Conservation (phyloP, 352 stramenopile genomes). For the Phytophthora europaea region DNA sequence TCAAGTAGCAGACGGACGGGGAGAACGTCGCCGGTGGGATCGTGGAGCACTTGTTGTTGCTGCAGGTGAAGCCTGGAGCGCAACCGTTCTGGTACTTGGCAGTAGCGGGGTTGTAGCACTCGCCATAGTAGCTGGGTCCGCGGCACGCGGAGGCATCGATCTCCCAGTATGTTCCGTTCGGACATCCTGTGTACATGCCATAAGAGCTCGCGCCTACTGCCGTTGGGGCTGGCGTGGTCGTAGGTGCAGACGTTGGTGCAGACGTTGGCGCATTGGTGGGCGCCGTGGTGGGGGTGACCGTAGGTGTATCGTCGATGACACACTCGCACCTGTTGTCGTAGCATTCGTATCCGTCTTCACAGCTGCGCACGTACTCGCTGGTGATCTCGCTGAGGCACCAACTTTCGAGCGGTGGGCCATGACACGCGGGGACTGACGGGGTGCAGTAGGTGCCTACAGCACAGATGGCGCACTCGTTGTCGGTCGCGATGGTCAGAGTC, state of each 20-base stretch:
- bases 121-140: constrained; percentile 18
- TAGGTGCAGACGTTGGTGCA: neutral
- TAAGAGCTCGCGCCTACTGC: neutral
- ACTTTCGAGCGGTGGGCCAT: constrained; percentile 10
- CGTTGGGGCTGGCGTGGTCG: neutral
- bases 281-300: neutral
- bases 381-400: constrained; percentile 37
- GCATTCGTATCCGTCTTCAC: constrained; percentile 37
- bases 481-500: constrained; percentile 12
- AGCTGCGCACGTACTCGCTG: constrained; percentile 33
- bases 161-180: constrained; percentile 34
- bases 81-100: constrained; percentile 40
- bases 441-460: constrained; percentile 33
- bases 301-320: constrained; percentile 31
- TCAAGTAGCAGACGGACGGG: constrained; percentile 32
- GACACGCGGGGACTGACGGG: constrained; percentile 16
- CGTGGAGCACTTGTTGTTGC: constrained; percentile 42
- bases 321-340: constrained; percentile 39
- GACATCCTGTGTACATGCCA: constrained; percentile 28
- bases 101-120: constrained; percentile 47
- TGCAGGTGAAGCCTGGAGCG: constrained; percentile 40
- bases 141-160: constrained; percentile 33
- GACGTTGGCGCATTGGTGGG: neutral
- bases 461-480: constrained; percentile 30
- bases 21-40: constrained; percentile 33